Evolutionary conservation across 2,329 filamentous ascomycete genomes (phyloP).

Genomic region (Exophiala spinifera): DNA sequence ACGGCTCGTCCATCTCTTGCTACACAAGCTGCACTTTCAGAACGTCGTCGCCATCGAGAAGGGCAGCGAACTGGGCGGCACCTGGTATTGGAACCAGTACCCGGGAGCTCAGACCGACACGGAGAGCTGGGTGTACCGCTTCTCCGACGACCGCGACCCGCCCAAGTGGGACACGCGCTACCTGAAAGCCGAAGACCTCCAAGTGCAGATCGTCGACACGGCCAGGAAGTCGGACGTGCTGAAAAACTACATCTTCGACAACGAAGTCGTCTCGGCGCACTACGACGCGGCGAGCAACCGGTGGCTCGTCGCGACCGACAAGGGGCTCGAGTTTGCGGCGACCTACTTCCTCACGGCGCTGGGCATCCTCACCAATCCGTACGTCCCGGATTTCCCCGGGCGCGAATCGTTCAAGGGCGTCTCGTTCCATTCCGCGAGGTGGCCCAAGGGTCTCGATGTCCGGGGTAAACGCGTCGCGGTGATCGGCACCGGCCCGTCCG

Average conservation of each 20-base stretch:
- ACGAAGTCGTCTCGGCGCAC: constrained; percentile 40
- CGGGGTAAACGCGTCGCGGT: constrained; percentile 36
- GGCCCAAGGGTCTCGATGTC: constrained; percentile 32
- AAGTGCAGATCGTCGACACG: constrained; percentile 48
- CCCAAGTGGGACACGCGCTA: constrained; percentile 21
- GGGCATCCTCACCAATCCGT: constrained; percentile 39
- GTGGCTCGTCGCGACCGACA: constrained; percentile 47
- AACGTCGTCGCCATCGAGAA: constrained; percentile 44
- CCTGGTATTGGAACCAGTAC: background rate
- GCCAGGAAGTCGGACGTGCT: constrained; percentile 45
- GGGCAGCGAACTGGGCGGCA: background rate
- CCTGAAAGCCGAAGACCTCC: constrained; percentile 38
- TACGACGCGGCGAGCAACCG: constrained; percentile 37
- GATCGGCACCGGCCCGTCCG: constrained; percentile 44
- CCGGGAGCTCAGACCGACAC: constrained; percentile 29
- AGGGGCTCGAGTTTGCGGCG: constrained; percentile 35
- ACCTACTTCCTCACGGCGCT: constrained; percentile 40
- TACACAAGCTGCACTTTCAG: too few relatives aligned
- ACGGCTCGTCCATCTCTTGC: constrained; percentile 49
- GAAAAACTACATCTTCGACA: constrained; percentile 45
- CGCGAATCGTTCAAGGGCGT: constrained; percentile 40
- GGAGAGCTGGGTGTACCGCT: constrained; percentile 13
- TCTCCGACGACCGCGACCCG: constrained; percentile 9
- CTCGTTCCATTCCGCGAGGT: constrained; percentile 40
- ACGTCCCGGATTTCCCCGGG: constrained; percentile 38